phyloP scores from a whole-genome alignment of 306 rosid species.

The Fragaria iinumae region DNA sequence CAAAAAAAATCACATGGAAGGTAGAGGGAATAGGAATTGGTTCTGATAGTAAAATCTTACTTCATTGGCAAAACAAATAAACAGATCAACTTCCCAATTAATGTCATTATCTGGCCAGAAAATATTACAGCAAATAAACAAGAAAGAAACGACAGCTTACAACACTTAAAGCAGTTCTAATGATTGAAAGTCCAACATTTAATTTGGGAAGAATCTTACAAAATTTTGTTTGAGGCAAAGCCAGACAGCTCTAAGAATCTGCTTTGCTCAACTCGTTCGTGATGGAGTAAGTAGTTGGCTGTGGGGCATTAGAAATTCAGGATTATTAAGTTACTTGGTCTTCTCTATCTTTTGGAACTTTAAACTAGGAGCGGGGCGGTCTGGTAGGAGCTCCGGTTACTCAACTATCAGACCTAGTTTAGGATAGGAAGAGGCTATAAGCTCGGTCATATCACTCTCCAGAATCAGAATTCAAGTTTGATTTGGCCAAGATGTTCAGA shows the following conservation, averaged over 20 bases:
- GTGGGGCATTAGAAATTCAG: neutral
- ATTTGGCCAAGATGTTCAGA: conserved; percentile 6
- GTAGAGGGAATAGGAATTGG: neutral
- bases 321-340: neutral
- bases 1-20: neutral
- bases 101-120: neutral
- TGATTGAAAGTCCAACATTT: conserved; percentile 2
- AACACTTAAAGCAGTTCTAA: neutral
- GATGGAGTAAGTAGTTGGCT: neutral
- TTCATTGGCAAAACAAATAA: neutral
- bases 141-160: neutral
- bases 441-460: neutral
- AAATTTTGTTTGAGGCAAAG: conserved; percentile 8
- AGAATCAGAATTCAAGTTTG: neutral
- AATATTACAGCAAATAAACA: neutral
- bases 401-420: neutral
- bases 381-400: neutral
- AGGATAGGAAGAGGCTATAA: neutral
- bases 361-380: no score
- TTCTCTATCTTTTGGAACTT: neutral
- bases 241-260: neutral
- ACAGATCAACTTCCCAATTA: neutral
- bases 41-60: neutral
- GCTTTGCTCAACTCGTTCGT: conserved; percentile 10
- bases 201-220: conserved; percentile 18